Evolutionary conservation across 352 stramenopile species (phyloP), one percentile per base, ranked within the genome.

Genomic region (Lagenidium giganteum): DNA sequence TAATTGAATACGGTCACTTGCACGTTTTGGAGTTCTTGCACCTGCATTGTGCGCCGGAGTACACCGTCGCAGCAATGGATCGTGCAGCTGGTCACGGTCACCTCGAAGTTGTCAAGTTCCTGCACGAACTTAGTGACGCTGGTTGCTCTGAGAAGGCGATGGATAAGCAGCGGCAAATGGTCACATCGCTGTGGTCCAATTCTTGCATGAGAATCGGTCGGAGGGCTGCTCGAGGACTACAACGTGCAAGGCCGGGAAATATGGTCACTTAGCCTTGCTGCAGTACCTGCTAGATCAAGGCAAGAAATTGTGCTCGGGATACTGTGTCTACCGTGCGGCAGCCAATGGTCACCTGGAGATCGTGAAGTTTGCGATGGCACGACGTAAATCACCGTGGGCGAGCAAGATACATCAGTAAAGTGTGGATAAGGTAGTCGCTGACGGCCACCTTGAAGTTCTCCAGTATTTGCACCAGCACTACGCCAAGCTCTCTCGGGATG

Each of bases 231-330:
- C 67, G 0, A 59, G 67, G 32, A 70, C 70, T 30, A 73, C 74
- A 0, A 64, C 86, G 38, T 70, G 84, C 57, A 49, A 67, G n/a
- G 72, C 78, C 7, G n/a, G n/a, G n/a, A n/a, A n/a, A n/a, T n/a
- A n/a, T n/a, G n/a, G n/a, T n/a, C n/a, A n/a, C n/a, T n/a, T n/a
- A n/a, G n/a, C n/a, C n/a, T n/a, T n/a, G n/a, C n/a, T n/a, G n/a
- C n/a, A n/a, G n/a, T n/a, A n/a, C n/a, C n/a, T n/a, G n/a, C n/a
- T n/a, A n/a, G n/a, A n/a, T n/a, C n/a, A n/a, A n/a, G n/a, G n/a
- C n/a, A n/a, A n/a, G n/a, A n/a, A n/a, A n/a, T n/a, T n/a, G n/a
- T n/a, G n/a, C n/a, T n/a, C n/a, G n/a, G n/a, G n/a, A n/a, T n/a
- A n/a, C n/a, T n/a, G n/a, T n/a, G n/a, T n/a, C n/a, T n/a, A n/a